Evolutionary conservation across 2,329 filamentous ascomycete genomes (phyloP).

Genomic region (Ophiostoma ulmi): DNA sequence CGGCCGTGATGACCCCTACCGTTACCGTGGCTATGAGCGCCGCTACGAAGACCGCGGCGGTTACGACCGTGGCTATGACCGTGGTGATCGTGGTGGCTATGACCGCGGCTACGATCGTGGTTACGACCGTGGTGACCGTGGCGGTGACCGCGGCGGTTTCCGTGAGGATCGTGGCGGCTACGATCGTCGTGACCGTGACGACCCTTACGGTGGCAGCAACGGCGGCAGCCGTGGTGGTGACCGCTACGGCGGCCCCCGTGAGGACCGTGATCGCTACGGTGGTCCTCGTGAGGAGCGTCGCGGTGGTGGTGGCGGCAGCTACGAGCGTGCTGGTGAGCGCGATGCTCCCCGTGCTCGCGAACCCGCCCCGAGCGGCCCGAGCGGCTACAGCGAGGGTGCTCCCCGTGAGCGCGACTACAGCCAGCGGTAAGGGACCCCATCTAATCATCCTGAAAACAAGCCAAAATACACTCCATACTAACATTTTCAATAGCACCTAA

Average conservation of each 20-base stretch:
- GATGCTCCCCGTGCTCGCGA: constrained; percentile 27
- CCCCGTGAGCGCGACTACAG: constrained; percentile 43
- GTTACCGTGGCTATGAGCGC: constrained; percentile 41
- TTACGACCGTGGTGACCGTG: constrained; percentile 16
- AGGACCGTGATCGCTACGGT: constrained; percentile 43
- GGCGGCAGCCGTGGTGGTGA: constrained; percentile 42
- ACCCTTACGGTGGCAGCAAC: constrained; percentile 31
- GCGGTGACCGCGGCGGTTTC: constrained; percentile 24
- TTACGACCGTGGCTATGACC: constrained; percentile 44
- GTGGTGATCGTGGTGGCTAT: constrained; percentile 35
- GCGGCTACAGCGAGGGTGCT: constrained; percentile 40
- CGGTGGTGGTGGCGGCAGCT: constrained; percentile 32
- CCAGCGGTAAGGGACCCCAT: constrained; percentile 38
- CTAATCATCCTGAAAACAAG: too few species aligned
- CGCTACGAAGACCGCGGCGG: constrained; percentile 45
- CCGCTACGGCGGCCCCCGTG: constrained; percentile 44
- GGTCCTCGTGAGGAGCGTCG: constrained; percentile 34
- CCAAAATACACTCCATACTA: neutral
- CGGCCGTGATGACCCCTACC: constrained; percentile 37
- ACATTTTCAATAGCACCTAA: neutral
- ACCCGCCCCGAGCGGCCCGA: constrained; percentile 34
- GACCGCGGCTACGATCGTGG: constrained; percentile 44
- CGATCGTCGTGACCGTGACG: constrained; percentile 49
- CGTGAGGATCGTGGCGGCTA: constrained; percentile 40
- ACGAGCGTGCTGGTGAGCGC: constrained; percentile 31